Conservation (phyloP, 2,329 filamentous ascomycete species). For the Botrytis tulipae region DNA sequence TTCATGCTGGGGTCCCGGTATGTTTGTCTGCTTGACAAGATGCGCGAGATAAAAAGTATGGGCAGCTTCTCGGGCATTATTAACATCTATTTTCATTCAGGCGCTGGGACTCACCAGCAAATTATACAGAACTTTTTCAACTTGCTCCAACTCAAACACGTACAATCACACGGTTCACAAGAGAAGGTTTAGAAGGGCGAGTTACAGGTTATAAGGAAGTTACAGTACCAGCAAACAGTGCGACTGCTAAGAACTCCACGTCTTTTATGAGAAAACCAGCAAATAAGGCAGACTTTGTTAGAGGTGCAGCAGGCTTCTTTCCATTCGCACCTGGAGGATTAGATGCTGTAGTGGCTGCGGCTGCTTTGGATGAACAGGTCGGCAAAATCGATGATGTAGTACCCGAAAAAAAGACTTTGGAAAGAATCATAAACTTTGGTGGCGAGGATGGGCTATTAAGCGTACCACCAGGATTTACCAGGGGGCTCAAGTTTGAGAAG, state of each 20-base stretch:
- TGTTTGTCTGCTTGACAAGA: neutral
- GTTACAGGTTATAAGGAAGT: constrained; percentile 95
- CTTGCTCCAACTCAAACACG: constrained; percentile 88
- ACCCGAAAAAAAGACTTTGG: constrained; percentile 58
- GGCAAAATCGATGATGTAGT: constrained; percentile 50
- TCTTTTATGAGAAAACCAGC: constrained; percentile 85
- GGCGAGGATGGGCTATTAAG: constrained; percentile 75
- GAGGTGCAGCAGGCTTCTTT: constrained; percentile 89
- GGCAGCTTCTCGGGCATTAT: neutral
- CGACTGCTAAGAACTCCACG: constrained; percentile 92
- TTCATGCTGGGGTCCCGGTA: neutral
- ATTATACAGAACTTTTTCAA: constrained; percentile 81
- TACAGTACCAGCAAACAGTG: constrained; percentile 83
- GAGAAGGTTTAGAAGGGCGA: constrained; percentile 86
- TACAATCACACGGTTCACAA: constrained; percentile 88
- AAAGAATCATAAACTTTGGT: constrained; percentile 81
- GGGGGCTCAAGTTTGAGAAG: constrained; percentile 71
- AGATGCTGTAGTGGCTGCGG: constrained; percentile 80
- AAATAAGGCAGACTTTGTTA: constrained; percentile 82
- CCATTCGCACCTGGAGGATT: constrained; percentile 90
- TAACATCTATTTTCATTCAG: constrained; percentile 37
- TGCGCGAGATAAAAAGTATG: neutral
- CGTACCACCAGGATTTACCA: constrained; percentile 74
- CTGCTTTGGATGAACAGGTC: constrained; percentile 76
- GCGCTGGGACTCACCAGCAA: constrained; percentile 77